Base-by-base conservation (phyloP, 2,329 filamentous ascomycete genomes). In the Escovopsis sp. region DNA sequence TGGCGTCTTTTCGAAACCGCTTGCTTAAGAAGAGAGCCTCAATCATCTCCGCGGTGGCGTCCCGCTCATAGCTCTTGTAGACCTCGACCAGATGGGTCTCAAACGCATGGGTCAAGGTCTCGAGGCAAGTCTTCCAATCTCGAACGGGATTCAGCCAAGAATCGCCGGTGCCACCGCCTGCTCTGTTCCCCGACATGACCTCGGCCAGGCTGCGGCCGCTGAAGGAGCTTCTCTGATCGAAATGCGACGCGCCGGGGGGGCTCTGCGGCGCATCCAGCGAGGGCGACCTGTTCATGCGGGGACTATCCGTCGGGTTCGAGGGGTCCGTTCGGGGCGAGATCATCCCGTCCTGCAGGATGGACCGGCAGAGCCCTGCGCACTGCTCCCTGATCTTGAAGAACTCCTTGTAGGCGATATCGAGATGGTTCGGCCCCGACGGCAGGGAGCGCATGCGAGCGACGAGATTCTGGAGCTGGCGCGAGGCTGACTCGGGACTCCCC, bases 101-200 rank as follows among this genome's bases (percentile, higher is more conserved):
- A 18, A 70, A 59, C 3, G 62, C 59, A 7, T 66, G 61, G 6
- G 62, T 52, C 36, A 73, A 53, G 1, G 53, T 48, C 42, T 69
- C 63, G 18, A 71, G 57, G 33, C 61, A 61, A 1, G 51, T 49
- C 49, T 63, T 66, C 64, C 68, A 72, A 8, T 68, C 67, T 9
- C 60, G 58, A 36, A 72, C 59, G 1, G 59, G 59, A 12, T 52
- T 52, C 6, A 70, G 45, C 52, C 60, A 64, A 7, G 50, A 47
- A 34, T 63, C 64, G 6, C 47, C 52, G 8, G 52, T 46, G 4
- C 53, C 47, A 15, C 37, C 12, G 26, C 55, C 40, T 33, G 49
- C 49, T 38, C 51, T 55, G 10, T 39, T 32, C 0, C 48, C 50
- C 4, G 56, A 55, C 10, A 58, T 52, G 38, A 56, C 53, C 15